A percentile compares a stretch with the other conserved stretches of the same genome.
phyloP scores from a whole-genome alignment of 306 rosid genomes.

The Trifolium repens region DNA sequence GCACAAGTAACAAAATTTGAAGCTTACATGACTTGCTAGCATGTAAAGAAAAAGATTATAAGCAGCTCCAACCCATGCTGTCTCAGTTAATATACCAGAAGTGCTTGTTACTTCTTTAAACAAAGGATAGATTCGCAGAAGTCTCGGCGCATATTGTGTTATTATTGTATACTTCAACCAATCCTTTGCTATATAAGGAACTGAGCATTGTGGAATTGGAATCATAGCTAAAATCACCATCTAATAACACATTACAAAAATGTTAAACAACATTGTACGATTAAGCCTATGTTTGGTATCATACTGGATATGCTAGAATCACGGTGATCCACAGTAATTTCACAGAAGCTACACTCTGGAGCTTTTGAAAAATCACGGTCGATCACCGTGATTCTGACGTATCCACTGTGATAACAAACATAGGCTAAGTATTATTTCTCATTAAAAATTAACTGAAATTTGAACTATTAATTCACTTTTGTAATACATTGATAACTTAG shows the following conservation, averaged over 20 bases:
- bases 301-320: no score
- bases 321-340: no score
- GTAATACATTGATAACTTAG: background rate
- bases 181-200: constrained; percentile 51
- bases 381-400: no score
- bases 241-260: constrained; percentile 42
- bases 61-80: constrained; percentile 92
- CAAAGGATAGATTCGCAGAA: constrained; percentile 63
- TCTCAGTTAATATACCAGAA: constrained; percentile 83
- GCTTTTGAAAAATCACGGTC: no score
- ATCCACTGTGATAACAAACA: no score
- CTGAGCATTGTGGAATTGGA: constrained; percentile 27
- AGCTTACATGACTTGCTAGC: constrained; percentile 91
- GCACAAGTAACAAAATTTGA: constrained; percentile 4
- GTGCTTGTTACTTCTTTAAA: constrained; percentile 74
- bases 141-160: constrained; percentile 71
- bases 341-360: no score
- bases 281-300: no score
- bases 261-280: background rate
- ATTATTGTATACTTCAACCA: constrained; percentile 54
- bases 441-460: no score
- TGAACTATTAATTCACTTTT: background rate
- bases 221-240: constrained; percentile 50
- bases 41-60: constrained; percentile 81
- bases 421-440: no score